Base-by-base conservation (phyloP, 2,329 filamentous ascomycete species). In the Cladosporium sphaerospermum region DNA sequence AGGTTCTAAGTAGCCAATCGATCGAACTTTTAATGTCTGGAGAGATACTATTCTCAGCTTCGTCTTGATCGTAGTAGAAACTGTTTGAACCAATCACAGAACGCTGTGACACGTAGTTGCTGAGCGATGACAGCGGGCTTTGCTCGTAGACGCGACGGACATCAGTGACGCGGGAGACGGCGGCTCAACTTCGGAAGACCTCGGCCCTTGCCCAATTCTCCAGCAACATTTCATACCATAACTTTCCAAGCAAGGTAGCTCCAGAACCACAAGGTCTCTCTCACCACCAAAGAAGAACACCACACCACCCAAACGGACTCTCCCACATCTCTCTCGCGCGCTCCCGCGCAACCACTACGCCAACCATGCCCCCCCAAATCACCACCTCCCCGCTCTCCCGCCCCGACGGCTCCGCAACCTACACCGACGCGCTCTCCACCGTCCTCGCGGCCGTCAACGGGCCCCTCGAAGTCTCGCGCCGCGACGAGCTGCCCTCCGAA, bases 401-500 rank as follows among this genome's bases (percentile, higher is more conserved):
- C 57, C 80, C 88, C 23, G 88, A 95, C 67, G 89, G 89, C 57
- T 95, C 89, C 45, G 87, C 87, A 9, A 85, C 82, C 9, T 90
- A 89, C 68, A 82, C 86, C 2, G 79, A 84, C 62, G 78, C 82
- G 54, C 88, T 89, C 45, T 95, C 90, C 71, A 85, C 84, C 42
- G 80, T 97, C 59, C 81, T 95, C 51, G 88, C 86, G 53, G 85
- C 89, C 11, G 89, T 95, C 60, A 97, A 96, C 71, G 93, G 92
- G 0, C 93, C 93, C 13, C 82, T 97, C 61, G 93, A 99, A 74
- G 89, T 92, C 13, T 83, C 84, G 62, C 82, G 91, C 64, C 83
- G 89, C 63, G 92, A 99, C 67, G 89, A 97, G 69, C 82, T 93
- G 60, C 87, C 93, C 7, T 91, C 95, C 70, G 90, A 96, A 74